These are phyloP conservation scores for Ceratocystis eucalypticola DNA, from an alignment of 2,329 filamentous ascomycete genomes.

Conservation along the genomic window DNA sequence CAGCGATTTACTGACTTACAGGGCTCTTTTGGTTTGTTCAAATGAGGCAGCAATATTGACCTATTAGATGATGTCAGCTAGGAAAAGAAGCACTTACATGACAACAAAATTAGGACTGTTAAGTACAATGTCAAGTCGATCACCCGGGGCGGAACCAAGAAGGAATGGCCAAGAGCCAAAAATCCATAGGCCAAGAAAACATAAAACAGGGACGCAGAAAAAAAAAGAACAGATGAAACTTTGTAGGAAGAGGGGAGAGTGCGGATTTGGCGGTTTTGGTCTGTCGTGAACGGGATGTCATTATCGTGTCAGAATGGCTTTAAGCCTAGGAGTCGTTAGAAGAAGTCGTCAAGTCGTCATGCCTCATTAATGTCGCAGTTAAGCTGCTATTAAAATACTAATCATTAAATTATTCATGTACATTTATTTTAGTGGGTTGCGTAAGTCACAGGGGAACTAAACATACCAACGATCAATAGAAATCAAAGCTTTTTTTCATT, in stretches of 20 bases:
- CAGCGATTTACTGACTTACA: neutral
- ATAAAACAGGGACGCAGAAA: neutral
- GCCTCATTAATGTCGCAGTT: neutral
- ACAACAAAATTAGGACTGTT: neutral
- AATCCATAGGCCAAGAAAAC: neutral
- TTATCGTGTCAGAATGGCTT: neutral
- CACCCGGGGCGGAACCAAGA: neutral
- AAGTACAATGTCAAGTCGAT: neutral
- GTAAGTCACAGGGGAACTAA: neutral
- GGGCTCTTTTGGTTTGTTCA: neutral
- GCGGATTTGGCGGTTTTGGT: neutral
- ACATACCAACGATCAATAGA: neutral
- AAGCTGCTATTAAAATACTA: neutral
- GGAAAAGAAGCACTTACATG: neutral
- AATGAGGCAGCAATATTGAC: neutral
- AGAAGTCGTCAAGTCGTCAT: neutral
- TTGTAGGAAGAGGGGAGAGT: neutral
- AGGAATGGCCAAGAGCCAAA: neutral
- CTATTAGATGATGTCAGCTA: neutral
- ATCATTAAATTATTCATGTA: neutral
- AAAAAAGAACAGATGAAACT: neutral
- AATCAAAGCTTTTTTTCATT: neutral
- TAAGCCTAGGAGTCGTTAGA: neutral
- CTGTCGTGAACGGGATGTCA: neutral
- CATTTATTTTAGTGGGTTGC: neutral